A percentile compares a stretch with the other conserved stretches of the same genome.
Evolutionary conservation across 1,284 basidiomycete genomes (phyloP).

Genomic region (Lignosus rhinocerotis): DNA sequence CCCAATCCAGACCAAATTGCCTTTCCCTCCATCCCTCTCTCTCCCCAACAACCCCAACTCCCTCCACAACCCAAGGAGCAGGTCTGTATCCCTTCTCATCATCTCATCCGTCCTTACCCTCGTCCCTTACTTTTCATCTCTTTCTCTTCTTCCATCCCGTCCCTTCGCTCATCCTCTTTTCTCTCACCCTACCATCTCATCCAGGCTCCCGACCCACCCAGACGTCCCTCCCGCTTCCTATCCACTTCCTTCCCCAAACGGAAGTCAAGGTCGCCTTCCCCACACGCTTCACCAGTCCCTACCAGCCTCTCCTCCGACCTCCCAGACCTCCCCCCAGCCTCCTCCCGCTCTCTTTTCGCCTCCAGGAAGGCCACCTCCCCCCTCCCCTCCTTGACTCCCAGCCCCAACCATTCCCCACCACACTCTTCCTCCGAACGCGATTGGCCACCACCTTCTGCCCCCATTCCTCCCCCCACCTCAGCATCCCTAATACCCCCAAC

Average conservation of each 20-base stretch:
- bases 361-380: constrained; percentile 26
- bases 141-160: constrained; percentile 1
- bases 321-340: constrained; percentile 12
- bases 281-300: constrained; percentile 18
- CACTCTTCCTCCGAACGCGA: constrained; percentile 26
- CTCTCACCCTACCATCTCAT: constrained; percentile 2
- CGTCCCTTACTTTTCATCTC: constrained; percentile 7
- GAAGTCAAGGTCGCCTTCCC: constrained; percentile 28
- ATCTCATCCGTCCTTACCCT: constrained; percentile 7
- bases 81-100: constrained; percentile 26
- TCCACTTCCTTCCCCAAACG: constrained; percentile 28
- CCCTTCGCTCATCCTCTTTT: constrained; percentile 4
- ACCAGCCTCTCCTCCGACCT: constrained; percentile 16
- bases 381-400: constrained; percentile 20
- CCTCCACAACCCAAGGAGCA: constrained; percentile 27
- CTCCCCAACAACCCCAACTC: constrained; percentile 2
- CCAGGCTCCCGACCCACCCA: constrained; percentile 28
- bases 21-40: constrained; percentile 10
- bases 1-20: constrained; percentile 12
- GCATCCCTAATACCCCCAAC: constrained; percentile 15
- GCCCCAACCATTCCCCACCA: constrained; percentile 25
- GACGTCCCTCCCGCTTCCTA: constrained; percentile 32
- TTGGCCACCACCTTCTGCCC: constrained; percentile 12
- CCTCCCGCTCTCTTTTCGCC: constrained; percentile 26
- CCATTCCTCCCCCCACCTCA: constrained; percentile 14